Base-by-base conservation (phyloP, 2,329 filamentous ascomycete species). In the Neospermospora avenae region DNA sequence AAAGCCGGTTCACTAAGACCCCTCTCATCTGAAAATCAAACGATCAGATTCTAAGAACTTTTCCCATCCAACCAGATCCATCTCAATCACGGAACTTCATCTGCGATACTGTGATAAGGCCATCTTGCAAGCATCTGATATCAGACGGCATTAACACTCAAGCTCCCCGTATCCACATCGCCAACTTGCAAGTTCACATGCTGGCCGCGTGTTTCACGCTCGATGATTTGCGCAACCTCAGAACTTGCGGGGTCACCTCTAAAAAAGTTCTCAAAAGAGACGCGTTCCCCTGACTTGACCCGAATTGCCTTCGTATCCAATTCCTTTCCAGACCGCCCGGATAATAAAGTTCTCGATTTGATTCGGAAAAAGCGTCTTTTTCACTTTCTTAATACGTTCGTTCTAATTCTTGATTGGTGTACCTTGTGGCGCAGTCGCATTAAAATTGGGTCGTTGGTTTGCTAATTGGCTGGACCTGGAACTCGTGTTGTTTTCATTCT, bases 141-240 rank as follows among this genome's bases (percentile, higher is more conserved):
- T 48, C 54, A 48, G 54, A 56, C 44, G 39, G 53, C 52, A 55
- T 55, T 39, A 56, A 46, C n/a, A 49, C 46, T 25, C 16, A 49
- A 35, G 16, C 22, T 46, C 41, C 53, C 41, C 16, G 18, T n/a
- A 42, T 22, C 37, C 51, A 41, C 22, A 25, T 24, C 34, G 18
- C 16, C 6, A 31, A 4, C 34, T 16, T 42, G 37, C 20, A 28
- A 28, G 24, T 24, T 34, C 39, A 55, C 44, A 34, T 11, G 25
- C 22, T 34, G 34, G 55, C 55, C 55, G 55, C 55, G 55, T 57
- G 55, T 57, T 57, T 57, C 45, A 51, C 20, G 41, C 25, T n/a
- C 55, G 22, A 4, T 51, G 35, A 54, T 54, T 54, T 54, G 51
- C 24, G 20, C 34, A 20, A 3, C 22, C 16, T 24, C 16, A 39